Conservation (phyloP, 108 stramenopile genomes). For the Fragilariopsis cylindrus region DNA sequence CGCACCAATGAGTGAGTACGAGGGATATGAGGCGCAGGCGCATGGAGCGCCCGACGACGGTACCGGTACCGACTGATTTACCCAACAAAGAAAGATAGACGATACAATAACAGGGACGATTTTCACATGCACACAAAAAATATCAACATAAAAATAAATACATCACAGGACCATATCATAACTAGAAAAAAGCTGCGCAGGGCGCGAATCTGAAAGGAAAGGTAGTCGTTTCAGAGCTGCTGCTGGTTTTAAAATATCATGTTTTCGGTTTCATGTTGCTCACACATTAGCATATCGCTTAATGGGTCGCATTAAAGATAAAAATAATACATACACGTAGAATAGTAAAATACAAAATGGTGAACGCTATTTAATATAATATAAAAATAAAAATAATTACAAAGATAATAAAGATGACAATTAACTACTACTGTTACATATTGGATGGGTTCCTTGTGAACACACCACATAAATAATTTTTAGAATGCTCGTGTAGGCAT, state of each 20-base stretch:
- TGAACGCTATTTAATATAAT: constrained; percentile 2
- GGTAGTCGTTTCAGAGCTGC: not conserved
- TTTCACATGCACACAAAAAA: not conserved
- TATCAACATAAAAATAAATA: not conserved
- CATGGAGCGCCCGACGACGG: constrained; percentile 4
- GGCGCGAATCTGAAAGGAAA: not conserved
- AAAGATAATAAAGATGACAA: not conserved
- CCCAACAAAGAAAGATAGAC: constrained; percentile 7
- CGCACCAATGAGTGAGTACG: constrained; percentile 51
- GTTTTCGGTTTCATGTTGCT: not conserved
- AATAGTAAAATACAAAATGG: constrained; percentile 4
- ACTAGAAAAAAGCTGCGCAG: not conserved
- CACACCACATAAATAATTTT: no score
- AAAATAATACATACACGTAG: constrained; percentile 11
- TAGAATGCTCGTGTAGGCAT: no score
- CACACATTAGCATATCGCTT: constrained; percentile 1
- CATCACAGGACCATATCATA: not conserved
- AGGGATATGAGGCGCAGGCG: constrained; percentile 19
- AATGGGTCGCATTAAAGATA: not conserved
- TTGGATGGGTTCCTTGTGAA: no score
- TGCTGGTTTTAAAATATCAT: constrained; percentile 2
- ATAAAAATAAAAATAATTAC: constrained; percentile 1
- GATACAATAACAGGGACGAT: constrained; percentile 23
- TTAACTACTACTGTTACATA: no score
- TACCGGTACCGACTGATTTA: constrained; percentile 2